Evolutionary conservation across 169 alveolate genomes (phyloP), one percentile per base, ranked within the genome.

Genomic region (Eimeria acervulina): DNA sequence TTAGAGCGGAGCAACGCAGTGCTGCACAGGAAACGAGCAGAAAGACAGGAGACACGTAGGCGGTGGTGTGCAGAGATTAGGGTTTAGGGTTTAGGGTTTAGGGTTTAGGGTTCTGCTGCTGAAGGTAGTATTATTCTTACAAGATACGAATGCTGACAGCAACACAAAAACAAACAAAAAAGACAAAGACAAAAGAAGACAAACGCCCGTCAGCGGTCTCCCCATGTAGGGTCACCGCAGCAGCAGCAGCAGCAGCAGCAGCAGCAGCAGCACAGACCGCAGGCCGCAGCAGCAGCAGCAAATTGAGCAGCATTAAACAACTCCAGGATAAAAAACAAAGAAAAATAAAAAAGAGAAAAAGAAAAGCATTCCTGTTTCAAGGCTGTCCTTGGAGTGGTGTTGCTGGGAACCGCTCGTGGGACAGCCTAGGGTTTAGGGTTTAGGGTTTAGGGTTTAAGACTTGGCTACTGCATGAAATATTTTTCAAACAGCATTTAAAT

Each of bases 201-300:
- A 28, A 38, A 28, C 83, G 13, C 47, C 8, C 83, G 36, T 17
- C 5, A 23, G 15, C 47, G 17, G 83, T 13, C 23, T 19, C 26
- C 83, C 83, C 47, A 19, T 63, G 31, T 42, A 72, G 83, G 47
- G 83, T 72, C 83, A 72, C 47, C 83, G 83, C 47, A 23, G 51
- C 83, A 72, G 83, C 83, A 72, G 83, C 83, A 31, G 44, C 83
- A 72, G 47, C 40, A 33, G 83, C 47, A 72, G 83, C 40, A 72
- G 44, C 83, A 13, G 83, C 83, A 13, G 36, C 83, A 72, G 12
- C 5, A 47, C 5, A 47, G 55, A 47, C 19, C 55, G 12, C 19
- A 5, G 12, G 55, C 55, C 5, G 55, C 55, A 47, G 55, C 55
- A 47, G 12, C 55, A 47, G 55, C 55, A 47, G 55, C 55, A 72